Evolutionary conservation across 2,329 filamentous ascomycete genomes (phyloP).

Genomic region (Pseudogymnoascus destructans): DNA sequence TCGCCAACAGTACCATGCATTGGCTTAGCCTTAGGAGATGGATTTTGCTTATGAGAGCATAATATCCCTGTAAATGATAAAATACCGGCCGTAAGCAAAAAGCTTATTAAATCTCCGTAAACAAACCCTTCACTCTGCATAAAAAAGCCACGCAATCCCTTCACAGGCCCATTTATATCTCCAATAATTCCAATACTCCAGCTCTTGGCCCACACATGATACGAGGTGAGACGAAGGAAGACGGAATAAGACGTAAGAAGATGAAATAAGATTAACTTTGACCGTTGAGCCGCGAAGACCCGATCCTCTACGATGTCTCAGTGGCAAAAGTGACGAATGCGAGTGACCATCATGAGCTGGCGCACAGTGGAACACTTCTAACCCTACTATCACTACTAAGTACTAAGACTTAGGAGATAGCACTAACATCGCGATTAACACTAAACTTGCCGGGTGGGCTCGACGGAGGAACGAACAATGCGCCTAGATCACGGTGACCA

Average conservation of each 20-base stretch:
- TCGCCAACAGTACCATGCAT: background rate
- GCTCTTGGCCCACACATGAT: background rate
- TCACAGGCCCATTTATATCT: background rate
- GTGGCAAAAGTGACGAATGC: background rate
- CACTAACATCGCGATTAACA: background rate
- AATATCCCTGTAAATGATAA: background rate
- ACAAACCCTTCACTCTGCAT: conserved; percentile 1
- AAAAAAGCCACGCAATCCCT: background rate
- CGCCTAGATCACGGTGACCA: background rate
- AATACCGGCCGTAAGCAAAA: background rate
- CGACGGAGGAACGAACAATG: conserved; percentile 8
- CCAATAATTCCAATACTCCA: background rate
- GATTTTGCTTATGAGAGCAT: background rate
- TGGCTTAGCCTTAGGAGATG: background rate
- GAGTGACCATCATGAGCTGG: background rate
- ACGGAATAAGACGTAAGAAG: background rate
- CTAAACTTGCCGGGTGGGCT: background rate
- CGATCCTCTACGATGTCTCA: background rate
- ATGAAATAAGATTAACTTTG: background rate
- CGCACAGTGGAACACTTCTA: conserved; percentile 4
- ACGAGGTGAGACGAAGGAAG: background rate
- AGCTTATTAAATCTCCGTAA: background rate
- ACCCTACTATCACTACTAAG: background rate
- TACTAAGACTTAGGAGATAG: background rate
- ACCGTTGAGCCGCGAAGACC: background rate